Conservation (phyloP, 2,329 filamentous ascomycete species). For the Clonostachys chloroleuca region DNA sequence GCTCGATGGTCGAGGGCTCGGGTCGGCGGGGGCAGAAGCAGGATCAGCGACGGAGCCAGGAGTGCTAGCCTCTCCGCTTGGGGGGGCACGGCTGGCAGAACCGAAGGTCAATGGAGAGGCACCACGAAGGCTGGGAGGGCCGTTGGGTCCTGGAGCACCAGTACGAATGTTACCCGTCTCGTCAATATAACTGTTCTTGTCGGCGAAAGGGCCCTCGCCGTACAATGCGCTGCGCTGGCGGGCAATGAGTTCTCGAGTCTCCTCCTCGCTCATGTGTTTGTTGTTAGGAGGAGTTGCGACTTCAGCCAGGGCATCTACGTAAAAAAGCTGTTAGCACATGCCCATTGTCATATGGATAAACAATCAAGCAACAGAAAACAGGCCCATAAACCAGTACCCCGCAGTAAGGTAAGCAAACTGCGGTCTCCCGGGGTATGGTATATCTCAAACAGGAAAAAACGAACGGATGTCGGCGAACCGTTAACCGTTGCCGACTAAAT, state of each 20-base stretch:
- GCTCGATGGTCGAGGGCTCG: conserved; percentile 71
- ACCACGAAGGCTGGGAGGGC: conserved; percentile 63
- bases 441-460: too few relatives aligned
- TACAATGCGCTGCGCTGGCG: conserved; percentile 94
- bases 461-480: too few relatives aligned
- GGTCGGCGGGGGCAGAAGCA: conserved; percentile 43
- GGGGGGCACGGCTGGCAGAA: conserved; percentile 35
- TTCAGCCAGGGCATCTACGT: conserved; percentile 48
- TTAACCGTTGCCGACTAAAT: not conserved
- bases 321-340: conserved; percentile 29
- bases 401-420: too few relatives aligned
- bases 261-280: conserved; percentile 93
- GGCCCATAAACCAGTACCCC: not conserved
- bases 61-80: conserved; percentile 26
- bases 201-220: conserved; percentile 69
- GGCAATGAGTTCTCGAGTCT: conserved; percentile 91
- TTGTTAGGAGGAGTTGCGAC: conserved; percentile 26
- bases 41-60: conserved; percentile 33
- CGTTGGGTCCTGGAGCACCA: conserved; percentile 62
- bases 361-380: not conserved
- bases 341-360: conserved; percentile 16
- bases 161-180: conserved; percentile 61
- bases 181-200: conserved; percentile 62
- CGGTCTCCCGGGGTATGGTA: too few relatives aligned
- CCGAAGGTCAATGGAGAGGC: conserved; percentile 80